Conservation (phyloP, 2,329 filamentous ascomycete species). For the Sordariomycetes sp. region DNA sequence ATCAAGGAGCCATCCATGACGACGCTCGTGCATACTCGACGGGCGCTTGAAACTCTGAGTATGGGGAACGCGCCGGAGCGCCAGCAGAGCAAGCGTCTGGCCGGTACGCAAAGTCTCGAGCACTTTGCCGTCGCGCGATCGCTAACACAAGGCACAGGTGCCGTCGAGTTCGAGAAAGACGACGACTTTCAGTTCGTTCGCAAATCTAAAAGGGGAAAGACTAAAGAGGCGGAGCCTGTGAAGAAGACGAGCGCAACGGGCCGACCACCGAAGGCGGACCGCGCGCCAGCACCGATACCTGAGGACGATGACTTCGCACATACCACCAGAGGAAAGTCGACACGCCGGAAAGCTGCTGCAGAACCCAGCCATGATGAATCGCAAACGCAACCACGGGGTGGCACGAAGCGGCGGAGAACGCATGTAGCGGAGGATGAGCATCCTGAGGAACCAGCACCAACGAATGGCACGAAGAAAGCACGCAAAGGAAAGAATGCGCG, state of each 20-base stretch:
- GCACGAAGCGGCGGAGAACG: too few relatives aligned
- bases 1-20: slow-evolving; percentile 64
- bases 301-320: slow-evolving; percentile 4
- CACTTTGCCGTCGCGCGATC: too few relatives aligned
- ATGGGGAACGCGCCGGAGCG: slow-evolving; percentile 57
- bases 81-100: slow-evolving; percentile 55
- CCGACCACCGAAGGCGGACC: slow-evolving; percentile 20
- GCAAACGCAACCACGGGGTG: too few relatives aligned
- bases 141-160: too few relatives aligned
- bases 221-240: slow-evolving; percentile 31
- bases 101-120: too few relatives aligned
- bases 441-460: slow-evolving; percentile 5
- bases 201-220: slow-evolving; percentile 56
- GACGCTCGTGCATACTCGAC: slow-evolving; percentile 56
- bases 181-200: slow-evolving; percentile 71
- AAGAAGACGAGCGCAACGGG: slow-evolving; percentile 29
- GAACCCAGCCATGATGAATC: slow-evolving; percentile 27
- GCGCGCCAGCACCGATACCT: slow-evolving; percentile 10
- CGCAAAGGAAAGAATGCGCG: neutral
- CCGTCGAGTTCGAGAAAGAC: slow-evolving; percentile 56
- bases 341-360: slow-evolving; percentile 29
- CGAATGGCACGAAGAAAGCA: slow-evolving; percentile 15
- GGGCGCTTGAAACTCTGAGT: slow-evolving; percentile 58
- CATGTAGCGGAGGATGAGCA: too few relatives aligned
- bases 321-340: slow-evolving; percentile 18